Base-by-base conservation (phyloP, 306 rosid genomes). In the Canavalia gladiata region DNA sequence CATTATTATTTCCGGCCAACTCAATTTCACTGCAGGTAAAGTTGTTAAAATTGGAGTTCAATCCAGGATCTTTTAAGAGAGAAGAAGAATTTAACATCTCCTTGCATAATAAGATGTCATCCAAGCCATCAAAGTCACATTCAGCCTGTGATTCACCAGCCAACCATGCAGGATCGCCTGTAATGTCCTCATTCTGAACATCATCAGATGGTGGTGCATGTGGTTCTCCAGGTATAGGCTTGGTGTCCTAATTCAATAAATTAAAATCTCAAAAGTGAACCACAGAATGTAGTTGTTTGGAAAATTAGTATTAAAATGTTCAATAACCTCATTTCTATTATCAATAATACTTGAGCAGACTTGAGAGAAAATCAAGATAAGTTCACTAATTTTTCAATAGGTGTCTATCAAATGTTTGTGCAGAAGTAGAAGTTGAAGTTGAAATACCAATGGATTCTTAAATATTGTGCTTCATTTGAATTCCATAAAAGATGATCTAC, bases 121-220 rank as follows among this genome's bases (percentile, higher is more conserved):
- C 89, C 56, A 85, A 70, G 58, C 67, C 72, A 80, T 72, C 72
- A 30, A 86, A 70, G 62, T 67, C 87, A 68, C 54, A 50, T 86
- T 84, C 63, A 71, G 80, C 87, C 65, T 91, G 97, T 82, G 97
- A 90, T 86, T 91, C 95, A 25, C 89, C 91, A 5, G 94, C 93
- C 71, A 91, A 45, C 86, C 92, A 94, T 78, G 74, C 68, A 28
- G 83, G 75, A 72, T 75, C 76, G 13, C 71, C 80, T 18, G 25
- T 12, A 55, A 77, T 71, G 46, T 80, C 82, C 69, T 83, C 84
- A 49, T 28, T 50, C 43, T 74, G 52, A 81, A 68, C 28, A 74
- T 75, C 75, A 28, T 18, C 25, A 18, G 80, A 59, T 58, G 83
- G 79, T 68, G 78, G 83, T 46, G 68, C 82, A 51, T 35, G 77